Evolutionary conservation across 306 rosid species (phyloP).

Genomic region (Quercus dentata): DNA sequence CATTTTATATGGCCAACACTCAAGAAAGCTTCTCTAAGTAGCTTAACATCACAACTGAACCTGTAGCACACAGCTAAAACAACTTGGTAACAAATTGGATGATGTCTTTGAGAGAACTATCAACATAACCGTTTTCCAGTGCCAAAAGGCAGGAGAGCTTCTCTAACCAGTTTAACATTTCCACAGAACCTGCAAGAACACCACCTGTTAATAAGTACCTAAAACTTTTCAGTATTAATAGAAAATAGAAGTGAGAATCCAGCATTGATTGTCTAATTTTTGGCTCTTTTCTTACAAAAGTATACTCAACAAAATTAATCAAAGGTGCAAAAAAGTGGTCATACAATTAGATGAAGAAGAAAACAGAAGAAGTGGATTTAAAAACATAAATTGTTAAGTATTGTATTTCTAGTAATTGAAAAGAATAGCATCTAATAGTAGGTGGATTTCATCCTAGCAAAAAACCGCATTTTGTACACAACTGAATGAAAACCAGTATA

Average conservation of each 20-base stretch:
- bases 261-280: conserved; percentile 4
- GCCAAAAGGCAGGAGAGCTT: conserved; percentile 30
- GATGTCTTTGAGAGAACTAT: conserved; percentile 15
- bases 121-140: conserved; percentile 17
- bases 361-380: not conserved
- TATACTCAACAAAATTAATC: not conserved
- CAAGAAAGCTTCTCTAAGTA: conserved; percentile 11
- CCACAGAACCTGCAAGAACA: conserved; percentile 53
- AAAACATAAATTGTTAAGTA: not conserved
- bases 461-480: not conserved
- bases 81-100: conserved; percentile 2
- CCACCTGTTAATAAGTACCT: conserved; percentile 19
- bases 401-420: conserved; percentile 17
- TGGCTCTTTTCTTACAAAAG: not conserved
- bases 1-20: conserved; percentile 5
- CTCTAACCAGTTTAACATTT: conserved; percentile 24
- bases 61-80: conserved; percentile 4
- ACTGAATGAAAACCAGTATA: no score
- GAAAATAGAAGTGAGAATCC: conserved; percentile 16
- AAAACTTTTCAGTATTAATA: conserved; percentile 3
- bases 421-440: conserved; percentile 16
- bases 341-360: conserved; percentile 5
- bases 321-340: not conserved
- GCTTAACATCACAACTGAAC: conserved; percentile 3
- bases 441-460: not conserved